Evolutionary conservation across 148 eudicot genomes (phyloP).

Genomic region (Silene uniflora): DNA sequence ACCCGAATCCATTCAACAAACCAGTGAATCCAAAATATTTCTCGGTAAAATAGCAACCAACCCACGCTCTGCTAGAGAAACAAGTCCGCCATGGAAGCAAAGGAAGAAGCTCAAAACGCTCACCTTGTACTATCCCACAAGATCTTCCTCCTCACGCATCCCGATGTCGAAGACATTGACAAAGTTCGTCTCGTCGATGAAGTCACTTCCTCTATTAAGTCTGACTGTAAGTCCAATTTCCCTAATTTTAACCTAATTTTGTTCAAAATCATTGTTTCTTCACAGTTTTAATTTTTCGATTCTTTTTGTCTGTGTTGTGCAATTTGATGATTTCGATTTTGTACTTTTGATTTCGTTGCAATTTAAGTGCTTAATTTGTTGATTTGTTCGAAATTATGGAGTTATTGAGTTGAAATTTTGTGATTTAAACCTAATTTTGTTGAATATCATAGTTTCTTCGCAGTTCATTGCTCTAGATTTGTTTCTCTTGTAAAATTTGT

Average conservation of each 20-base stretch:
- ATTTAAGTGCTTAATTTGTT: slow-evolving; percentile 1
- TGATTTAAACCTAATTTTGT: not conserved
- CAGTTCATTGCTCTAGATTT: no score
- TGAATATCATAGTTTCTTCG: no score
- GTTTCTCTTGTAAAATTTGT: not conserved
- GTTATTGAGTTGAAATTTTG: not conserved
- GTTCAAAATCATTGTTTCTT: not conserved
- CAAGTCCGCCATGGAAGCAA: slow-evolving; percentile 57
- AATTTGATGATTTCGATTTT: no score
- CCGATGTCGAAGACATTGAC: slow-evolving; percentile 84
- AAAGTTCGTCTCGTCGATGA: slow-evolving; percentile 77
- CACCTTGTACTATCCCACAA: slow-evolving; percentile 69
- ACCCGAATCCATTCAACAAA: not conserved
- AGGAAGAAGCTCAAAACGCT: slow-evolving; percentile 63
- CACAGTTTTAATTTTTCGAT: no score
- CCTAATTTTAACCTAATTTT: not conserved
- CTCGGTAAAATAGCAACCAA: not conserved
- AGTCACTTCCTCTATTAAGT: slow-evolving; percentile 41
- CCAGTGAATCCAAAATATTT: no score
- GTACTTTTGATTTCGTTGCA: not conserved
- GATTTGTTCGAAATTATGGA: not conserved
- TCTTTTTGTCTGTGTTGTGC: no score
- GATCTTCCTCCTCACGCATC: slow-evolving; percentile 63
- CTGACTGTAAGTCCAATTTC: slow-evolving; percentile 42
- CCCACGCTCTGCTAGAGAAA: not conserved